Conservation (phyloP, 257 asterid species). For the Solanum bukasovii region DNA sequence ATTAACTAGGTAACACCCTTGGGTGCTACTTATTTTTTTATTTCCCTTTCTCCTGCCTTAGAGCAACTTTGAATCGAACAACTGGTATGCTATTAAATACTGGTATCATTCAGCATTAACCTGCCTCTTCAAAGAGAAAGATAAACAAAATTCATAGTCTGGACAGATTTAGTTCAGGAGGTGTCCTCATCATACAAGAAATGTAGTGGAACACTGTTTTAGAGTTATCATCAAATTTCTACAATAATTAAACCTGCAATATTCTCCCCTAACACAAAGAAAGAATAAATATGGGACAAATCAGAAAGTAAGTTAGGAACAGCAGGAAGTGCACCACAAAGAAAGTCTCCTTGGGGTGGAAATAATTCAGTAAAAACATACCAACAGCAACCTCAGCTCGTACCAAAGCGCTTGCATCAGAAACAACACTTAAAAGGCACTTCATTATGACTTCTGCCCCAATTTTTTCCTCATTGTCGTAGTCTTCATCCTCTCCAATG, state of each 20-base stretch:
- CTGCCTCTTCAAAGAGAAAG: background rate
- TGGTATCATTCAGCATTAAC: background rate
- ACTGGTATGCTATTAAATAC: background rate
- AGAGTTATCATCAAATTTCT: background rate
- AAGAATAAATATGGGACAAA: background rate
- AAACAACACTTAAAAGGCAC: conserved; percentile 57
- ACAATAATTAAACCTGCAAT: background rate
- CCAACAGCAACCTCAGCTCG: conserved; percentile 98
- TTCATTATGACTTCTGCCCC: conserved; percentile 67
- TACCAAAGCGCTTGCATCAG: conserved; percentile 94
- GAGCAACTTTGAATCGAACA: background rate
- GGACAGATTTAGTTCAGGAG: background rate
- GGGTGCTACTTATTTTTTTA: background rate
- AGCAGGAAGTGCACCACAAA: background rate
- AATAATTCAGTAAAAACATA: conserved; percentile 19
- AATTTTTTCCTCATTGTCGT: conserved; percentile 75
- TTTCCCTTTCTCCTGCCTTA: background rate
- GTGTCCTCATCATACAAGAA: background rate
- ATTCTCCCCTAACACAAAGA: background rate
- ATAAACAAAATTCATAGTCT: background rate
- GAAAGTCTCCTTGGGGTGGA: background rate
- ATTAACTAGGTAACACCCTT: background rate
- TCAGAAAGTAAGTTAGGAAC: background rate
- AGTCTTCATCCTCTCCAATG: conserved; percentile 54
- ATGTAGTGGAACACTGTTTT: background rate